A percentile compares a stretch with the other conserved stretches of the same genome.
phyloP scores from a whole-genome alignment of 495 filamentous ascomycete species.

The Parachaetomium inaequale region DNA sequence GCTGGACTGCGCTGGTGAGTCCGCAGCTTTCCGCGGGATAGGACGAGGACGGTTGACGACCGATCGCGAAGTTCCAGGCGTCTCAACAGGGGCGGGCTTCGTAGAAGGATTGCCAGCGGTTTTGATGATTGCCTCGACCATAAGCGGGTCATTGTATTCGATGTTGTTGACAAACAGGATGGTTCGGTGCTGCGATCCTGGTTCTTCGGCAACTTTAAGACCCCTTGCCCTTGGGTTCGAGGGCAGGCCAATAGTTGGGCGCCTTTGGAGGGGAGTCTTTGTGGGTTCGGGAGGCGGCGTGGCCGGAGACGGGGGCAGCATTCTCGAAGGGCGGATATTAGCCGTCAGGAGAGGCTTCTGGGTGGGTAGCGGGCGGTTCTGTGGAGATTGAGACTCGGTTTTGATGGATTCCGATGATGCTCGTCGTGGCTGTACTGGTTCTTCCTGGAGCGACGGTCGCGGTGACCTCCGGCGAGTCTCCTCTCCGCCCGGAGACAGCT shows the following conservation, averaged over 20 bases:
- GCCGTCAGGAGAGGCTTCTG: slow-evolving; percentile 12
- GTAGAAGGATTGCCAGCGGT: slow-evolving; percentile 30
- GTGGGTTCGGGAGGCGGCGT: slow-evolving; percentile 32
- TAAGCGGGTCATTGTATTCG: slow-evolving; percentile 46
- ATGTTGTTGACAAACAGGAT: slow-evolving; percentile 54
- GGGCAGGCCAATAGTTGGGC: slow-evolving; percentile 48
- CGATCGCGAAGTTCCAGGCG: slow-evolving; percentile 30
- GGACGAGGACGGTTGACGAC: slow-evolving; percentile 53
- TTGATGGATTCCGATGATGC: not conserved
- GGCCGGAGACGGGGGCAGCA: slow-evolving; percentile 32
- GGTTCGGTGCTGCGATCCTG: slow-evolving; percentile 38
- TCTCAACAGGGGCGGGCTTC: slow-evolving; percentile 23
- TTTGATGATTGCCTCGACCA: slow-evolving; percentile 45
- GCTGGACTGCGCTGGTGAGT: slow-evolving; percentile 33
- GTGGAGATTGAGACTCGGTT: not conserved
- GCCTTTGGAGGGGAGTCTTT: slow-evolving; percentile 44
- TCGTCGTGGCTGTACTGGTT: not conserved
- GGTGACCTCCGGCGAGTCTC: slow-evolving; percentile 44
- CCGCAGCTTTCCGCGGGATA: slow-evolving; percentile 44
- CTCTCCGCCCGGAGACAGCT: slow-evolving; percentile 45
- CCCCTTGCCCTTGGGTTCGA: slow-evolving; percentile 47
- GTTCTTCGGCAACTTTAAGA: slow-evolving; percentile 33
- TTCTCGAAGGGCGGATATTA: slow-evolving; percentile 36
- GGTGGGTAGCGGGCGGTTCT: not conserved
- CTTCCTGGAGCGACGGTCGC: slow-evolving; percentile 24